A percentile compares a stretch with the other conserved stretches of the same genome.
These are phyloP conservation scores for Beauveria varroae DNA, from an alignment of 2,329 filamentous ascomycete genomes.

Conservation along the genomic window DNA sequence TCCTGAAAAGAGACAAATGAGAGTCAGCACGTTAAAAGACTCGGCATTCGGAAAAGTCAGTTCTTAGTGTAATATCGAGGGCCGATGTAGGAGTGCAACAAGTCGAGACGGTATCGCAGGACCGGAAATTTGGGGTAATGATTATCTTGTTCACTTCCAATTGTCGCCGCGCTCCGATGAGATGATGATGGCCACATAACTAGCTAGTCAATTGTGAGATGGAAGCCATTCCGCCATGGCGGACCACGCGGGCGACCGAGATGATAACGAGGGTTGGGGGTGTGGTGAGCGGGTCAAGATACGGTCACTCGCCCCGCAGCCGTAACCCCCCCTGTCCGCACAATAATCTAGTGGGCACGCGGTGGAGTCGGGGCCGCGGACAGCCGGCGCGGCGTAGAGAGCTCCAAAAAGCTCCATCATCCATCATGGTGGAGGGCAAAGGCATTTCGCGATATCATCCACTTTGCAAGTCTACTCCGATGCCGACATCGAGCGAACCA, in stretches of 20 bases:
- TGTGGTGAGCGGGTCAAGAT: not conserved
- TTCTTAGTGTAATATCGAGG: too few species aligned
- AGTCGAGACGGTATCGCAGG: too few species aligned
- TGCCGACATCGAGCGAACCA: not conserved
- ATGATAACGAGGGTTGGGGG: not conserved
- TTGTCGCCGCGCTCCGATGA: not conserved
- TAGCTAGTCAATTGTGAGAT: not conserved
- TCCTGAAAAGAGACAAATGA: too few species aligned
- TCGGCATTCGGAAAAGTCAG: too few species aligned
- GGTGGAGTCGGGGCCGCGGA: conserved; percentile 7
- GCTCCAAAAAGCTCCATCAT: not conserved
- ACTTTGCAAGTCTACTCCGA: not conserved
- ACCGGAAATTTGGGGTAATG: too few species aligned
- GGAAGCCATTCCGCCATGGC: not conserved
- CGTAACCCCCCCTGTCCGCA: not conserved
- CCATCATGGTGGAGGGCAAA: not conserved
- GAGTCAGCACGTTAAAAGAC: too few species aligned
- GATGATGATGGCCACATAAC: not conserved
- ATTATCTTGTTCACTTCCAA: too few species aligned
- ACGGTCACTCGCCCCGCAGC: too few species aligned
- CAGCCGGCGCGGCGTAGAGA: not conserved
- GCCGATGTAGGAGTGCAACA: too few species aligned
- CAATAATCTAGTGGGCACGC: not conserved
- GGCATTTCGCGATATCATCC: too few species aligned
- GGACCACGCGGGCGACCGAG: conserved; percentile 5